Conservation (phyloP, 805 yeast genomes). For the Candida mattraensis region DNA sequence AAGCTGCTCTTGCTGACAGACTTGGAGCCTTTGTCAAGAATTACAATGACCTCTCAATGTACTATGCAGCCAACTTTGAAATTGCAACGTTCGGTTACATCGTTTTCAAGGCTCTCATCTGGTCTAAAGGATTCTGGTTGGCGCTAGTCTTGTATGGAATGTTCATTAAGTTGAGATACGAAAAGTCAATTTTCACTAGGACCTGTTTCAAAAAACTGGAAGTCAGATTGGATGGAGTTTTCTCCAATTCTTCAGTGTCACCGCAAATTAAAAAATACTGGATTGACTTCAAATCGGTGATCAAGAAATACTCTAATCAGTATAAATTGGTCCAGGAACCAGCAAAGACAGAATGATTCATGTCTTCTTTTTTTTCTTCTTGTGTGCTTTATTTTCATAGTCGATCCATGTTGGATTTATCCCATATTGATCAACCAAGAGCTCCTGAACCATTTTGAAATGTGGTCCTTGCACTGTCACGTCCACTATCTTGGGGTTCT, state of each 20-base stretch:
- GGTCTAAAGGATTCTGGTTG: conserved; percentile 62
- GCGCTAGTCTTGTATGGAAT: conserved; percentile 52
- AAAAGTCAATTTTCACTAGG: conserved; percentile 72
- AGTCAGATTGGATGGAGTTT: conserved; percentile 56
- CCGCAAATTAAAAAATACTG: conserved; percentile 48
- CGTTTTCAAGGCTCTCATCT: conserved; percentile 45
- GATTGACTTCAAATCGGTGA: conserved; percentile 43
- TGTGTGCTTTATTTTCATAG: conserved; percentile 60
- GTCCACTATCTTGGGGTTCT: conserved; percentile 56
- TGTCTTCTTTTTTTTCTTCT: conserved; percentile 41
- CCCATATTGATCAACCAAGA: conserved; percentile 58
- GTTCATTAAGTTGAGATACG: conserved; percentile 77
- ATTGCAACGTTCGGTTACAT: conserved; percentile 26
- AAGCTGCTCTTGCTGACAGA: conserved; percentile 11
- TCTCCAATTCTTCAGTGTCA: conserved; percentile 55
- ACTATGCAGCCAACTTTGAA: conserved; percentile 60
- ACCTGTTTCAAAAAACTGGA: conserved; percentile 62
- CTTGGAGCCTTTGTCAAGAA: conserved; percentile 47
- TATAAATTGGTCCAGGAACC: conserved; percentile 13
- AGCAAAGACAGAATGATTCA: conserved; percentile 15
- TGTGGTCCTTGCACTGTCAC: conserved; percentile 94
- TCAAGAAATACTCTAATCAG: conserved; percentile 23
- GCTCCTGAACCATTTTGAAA: conserved; percentile 55
- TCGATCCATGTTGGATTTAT: conserved; percentile 65
- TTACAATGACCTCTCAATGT: conserved; percentile 60